phyloP scores from a whole-genome alignment of 345 rosid species.

The Limnanthes douglasii region DNA sequence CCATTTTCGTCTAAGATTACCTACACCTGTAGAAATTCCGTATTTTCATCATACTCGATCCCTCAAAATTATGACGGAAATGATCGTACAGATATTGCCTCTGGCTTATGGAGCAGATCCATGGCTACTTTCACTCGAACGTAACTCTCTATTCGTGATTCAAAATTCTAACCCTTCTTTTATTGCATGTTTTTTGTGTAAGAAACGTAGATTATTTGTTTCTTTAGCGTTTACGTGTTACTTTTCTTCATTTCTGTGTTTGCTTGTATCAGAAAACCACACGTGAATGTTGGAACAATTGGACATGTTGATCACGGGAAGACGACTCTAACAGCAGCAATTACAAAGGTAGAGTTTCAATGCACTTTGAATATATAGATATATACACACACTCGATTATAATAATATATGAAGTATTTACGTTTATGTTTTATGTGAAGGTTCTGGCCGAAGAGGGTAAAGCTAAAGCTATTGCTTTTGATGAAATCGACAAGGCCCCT shows the following conservation, averaged over 20 bases:
- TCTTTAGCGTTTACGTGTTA: background rate
- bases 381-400: background rate
- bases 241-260: background rate
- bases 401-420: background rate
- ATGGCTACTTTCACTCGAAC: conserved; percentile 87
- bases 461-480: conserved; percentile 95
- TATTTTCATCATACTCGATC: conserved; percentile 13
- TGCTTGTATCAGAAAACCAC: conserved; percentile 56
- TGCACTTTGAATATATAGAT: background rate
- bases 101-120: conserved; percentile 40
- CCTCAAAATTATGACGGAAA: conserved; percentile 11
- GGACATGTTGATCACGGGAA: conserved; percentile 99
- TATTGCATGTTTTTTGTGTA: background rate
- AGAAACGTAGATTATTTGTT: background rate
- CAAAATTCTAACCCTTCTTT: background rate
- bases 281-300: conserved; percentile 96
- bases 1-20: conserved; percentile 18
- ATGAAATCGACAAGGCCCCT: conserved; percentile 99
- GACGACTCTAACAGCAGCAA: conserved; percentile 96
- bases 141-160: conserved; percentile 12
- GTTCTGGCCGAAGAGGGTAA: conserved; percentile 96
- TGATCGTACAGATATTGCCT: conserved; percentile 14
- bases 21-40: conserved; percentile 10
- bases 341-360: conserved; percentile 31
- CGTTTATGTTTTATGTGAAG: conserved; percentile 14